These are phyloP conservation scores for Piedraia hortae DNA, from an alignment of 2,329 filamentous ascomycete species.

Conservation along the genomic window DNA sequence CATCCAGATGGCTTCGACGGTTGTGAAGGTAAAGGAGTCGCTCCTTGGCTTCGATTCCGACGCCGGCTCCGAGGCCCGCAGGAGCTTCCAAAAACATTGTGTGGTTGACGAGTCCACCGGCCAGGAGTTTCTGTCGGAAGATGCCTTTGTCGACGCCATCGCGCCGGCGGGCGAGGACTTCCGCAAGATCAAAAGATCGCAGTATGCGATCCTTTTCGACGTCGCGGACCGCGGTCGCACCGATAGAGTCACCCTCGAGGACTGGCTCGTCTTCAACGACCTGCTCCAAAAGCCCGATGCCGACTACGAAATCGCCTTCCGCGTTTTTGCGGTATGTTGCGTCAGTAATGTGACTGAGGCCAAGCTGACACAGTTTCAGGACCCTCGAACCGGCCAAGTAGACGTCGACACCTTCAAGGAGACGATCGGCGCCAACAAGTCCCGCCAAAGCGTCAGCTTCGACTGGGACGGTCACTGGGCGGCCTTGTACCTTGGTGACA, in stretches of 20 bases:
- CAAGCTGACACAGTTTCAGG: constrained; percentile 6
- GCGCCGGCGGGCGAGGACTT: constrained; percentile 72
- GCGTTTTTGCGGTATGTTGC: constrained; percentile 43
- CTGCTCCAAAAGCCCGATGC: constrained; percentile 80
- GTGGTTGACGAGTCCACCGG: constrained; percentile 45
- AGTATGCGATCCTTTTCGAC: constrained; percentile 78
- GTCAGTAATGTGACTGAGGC: not conserved
- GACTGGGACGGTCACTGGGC: constrained; percentile 97
- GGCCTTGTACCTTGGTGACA: constrained; percentile 70
- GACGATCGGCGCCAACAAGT: constrained; percentile 70
- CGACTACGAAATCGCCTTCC: constrained; percentile 96
- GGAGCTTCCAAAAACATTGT: constrained; percentile 51
- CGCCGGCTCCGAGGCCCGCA: constrained; percentile 33
- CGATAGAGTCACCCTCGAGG: constrained; percentile 49
- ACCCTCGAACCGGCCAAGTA: constrained; percentile 55
- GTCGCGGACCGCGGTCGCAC: constrained; percentile 57
- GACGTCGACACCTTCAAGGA: constrained; percentile 72
- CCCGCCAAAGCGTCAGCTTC: constrained; percentile 62
- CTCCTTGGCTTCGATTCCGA: constrained; percentile 23
- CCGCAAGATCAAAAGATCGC: constrained; percentile 72
- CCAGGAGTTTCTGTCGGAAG: constrained; percentile 51
- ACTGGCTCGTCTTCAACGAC: constrained; percentile 89
- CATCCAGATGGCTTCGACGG: constrained; percentile 31
- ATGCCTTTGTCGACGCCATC: constrained; percentile 77
- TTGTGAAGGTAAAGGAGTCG: constrained; percentile 31